Evolutionary conservation across 352 stramenopile genomes (phyloP).

Genomic region (Pythium biforme): DNA sequence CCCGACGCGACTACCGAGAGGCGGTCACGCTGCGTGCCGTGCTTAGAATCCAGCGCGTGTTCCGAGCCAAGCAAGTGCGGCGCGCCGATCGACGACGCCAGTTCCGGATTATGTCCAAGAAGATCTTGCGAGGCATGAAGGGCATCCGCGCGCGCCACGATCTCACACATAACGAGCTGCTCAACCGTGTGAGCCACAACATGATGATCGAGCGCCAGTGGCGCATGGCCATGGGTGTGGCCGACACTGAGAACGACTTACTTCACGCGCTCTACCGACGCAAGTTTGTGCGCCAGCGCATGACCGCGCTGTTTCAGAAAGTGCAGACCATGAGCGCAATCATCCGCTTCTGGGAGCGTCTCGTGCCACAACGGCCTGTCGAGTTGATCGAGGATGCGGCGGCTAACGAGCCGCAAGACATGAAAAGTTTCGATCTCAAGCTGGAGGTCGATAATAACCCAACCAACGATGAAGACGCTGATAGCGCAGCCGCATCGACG

Average conservation of each 20-base stretch:
- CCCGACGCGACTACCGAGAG: constrained; percentile 47
- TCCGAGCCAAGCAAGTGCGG: constrained; percentile 35
- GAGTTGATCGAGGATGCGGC: background rate
- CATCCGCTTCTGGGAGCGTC: constrained; percentile 34
- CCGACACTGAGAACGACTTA: constrained; percentile 50
- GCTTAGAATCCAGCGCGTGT: constrained; percentile 48
- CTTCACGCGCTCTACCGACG: constrained; percentile 60
- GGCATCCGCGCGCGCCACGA: constrained; percentile 38
- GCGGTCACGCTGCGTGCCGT: constrained; percentile 36
- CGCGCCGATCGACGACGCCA: constrained; percentile 30
- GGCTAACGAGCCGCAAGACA: background rate
- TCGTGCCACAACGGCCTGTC: constrained; percentile 19
- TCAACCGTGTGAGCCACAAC: constrained; percentile 56
- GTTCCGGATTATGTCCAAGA: constrained; percentile 43
- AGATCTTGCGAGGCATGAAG: constrained; percentile 52
- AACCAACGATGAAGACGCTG: background rate
- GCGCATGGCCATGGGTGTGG: constrained; percentile 60
- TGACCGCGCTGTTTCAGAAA: constrained; percentile 35
- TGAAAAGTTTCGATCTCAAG: background rate
- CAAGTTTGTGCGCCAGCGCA: constrained; percentile 50
- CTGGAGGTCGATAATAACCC: background rate
- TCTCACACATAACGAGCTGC: constrained; percentile 49
- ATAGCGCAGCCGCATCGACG: background rate
- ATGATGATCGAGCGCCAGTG: constrained; percentile 67
- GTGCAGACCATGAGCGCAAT: constrained; percentile 33